phyloP scores from a whole-genome alignment of 768 basidiomycete species.

The Mycena vulgaris region DNA sequence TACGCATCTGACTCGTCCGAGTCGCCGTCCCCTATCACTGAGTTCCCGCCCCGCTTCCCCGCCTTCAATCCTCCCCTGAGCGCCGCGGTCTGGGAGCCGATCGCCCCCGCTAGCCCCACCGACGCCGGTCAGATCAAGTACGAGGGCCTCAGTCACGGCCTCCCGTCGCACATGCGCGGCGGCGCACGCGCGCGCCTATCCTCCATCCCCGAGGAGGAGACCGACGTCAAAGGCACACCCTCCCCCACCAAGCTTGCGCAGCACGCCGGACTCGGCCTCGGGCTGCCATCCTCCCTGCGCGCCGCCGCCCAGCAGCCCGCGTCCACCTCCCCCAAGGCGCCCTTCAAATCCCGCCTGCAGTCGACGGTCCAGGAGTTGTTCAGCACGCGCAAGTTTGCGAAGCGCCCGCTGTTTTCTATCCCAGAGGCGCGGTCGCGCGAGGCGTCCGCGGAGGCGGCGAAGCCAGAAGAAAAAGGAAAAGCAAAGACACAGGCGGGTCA shows the following conservation, averaged over 20 bases:
- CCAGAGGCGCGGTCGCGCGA: constrained; percentile 24
- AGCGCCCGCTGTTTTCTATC: constrained; percentile 13
- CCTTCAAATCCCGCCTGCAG: constrained; percentile 18
- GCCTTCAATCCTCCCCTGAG: neutral
- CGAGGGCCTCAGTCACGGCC: constrained; percentile 14
- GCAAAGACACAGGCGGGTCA: neutral
- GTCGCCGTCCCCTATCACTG: neutral
- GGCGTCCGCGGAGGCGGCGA: neutral
- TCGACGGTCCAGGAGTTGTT: constrained; percentile 23
- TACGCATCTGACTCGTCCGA: neutral
- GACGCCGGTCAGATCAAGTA: neutral
- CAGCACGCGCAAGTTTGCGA: constrained; percentile 17
- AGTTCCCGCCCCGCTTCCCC: neutral
- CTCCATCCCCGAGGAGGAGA: constrained; percentile 22
- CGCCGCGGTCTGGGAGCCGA: neutral
- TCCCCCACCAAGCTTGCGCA: constrained; percentile 4
- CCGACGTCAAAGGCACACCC: neutral
- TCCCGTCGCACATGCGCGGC: constrained; percentile 15
- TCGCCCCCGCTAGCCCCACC: neutral
- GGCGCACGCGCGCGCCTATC: constrained; percentile 4
- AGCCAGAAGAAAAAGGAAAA: neutral
- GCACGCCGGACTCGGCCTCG: constrained; percentile 15
- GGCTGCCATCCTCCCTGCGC: constrained; percentile 7
- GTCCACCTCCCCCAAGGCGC: neutral
- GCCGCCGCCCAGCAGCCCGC: neutral